phyloP scores from a whole-genome alignment of 331 rosid species.

The Arachis monticola region DNA sequence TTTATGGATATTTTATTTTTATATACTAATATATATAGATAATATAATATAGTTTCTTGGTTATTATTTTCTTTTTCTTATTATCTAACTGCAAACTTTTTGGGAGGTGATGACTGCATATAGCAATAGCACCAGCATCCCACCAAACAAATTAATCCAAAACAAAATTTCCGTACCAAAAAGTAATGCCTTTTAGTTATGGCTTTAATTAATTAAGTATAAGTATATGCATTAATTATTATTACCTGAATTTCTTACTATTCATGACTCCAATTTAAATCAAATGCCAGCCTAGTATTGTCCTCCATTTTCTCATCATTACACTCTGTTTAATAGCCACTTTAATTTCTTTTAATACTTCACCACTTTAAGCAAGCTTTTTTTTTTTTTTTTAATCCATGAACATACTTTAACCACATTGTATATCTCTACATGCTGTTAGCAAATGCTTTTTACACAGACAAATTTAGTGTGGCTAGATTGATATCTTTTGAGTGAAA shows the following conservation, averaged over 20 bases:
- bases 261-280: slow-evolving; percentile 20
- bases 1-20: too few relatives aligned
- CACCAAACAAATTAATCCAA: slow-evolving; percentile 32
- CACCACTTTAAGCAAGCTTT: not conserved
- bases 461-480: too few relatives aligned
- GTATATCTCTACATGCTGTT: too few relatives aligned
- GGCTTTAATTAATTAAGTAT: not conserved
- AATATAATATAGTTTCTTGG: not conserved
- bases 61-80: not conserved
- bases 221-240: not conserved
- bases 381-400: not conserved
- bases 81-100: slow-evolving; percentile 9
- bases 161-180: slow-evolving; percentile 43
- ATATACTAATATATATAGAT: not conserved
- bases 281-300: slow-evolving; percentile 22
- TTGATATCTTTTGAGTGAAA: too few relatives aligned
- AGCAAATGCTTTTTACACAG: too few relatives aligned
- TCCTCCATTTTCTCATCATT: slow-evolving; percentile 34
- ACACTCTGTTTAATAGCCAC: slow-evolving; percentile 32
- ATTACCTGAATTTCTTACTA: slow-evolving; percentile 7
- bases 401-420: not conserved
- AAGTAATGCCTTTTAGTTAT: slow-evolving; percentile 20
- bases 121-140: slow-evolving; percentile 1
- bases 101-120: slow-evolving; percentile 34
- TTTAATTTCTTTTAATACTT: slow-evolving; percentile 28